Evolutionary conservation across 2,329 filamentous ascomycete species (phyloP), one percentile per base, ranked within the genome.

Genomic region (Cercospora canescens): DNA sequence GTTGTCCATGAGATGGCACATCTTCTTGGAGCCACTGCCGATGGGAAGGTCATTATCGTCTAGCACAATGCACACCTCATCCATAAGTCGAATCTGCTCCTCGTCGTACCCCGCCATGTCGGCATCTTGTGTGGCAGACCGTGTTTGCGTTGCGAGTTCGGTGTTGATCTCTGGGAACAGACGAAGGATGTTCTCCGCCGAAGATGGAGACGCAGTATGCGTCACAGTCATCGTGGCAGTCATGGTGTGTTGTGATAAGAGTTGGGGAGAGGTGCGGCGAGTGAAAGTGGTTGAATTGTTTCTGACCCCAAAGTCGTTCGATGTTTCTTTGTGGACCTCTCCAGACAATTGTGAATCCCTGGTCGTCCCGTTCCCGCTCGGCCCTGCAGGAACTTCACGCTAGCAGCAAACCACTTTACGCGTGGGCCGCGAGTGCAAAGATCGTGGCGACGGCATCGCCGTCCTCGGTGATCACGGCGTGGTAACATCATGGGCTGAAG

Each of bases 1-100:
- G 83, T 99, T 99, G 81, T 92, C 92, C 95, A 99, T 99, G 72
- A 99, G 85, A 80, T 99, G 95, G 86, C 95, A 99, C 63, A 93
- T 88, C 84, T 99, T 99, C 87, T 99, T 98, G 88, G 92, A 97
- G 60, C 93, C 94, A 72, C 93, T 97, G 69, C 95, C 95, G 79
- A 99, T 97, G 32, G 94, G 94, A 74, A 88, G 84, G 79, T 98
- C 95, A 75, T 98, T 87, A 75, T 96, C 89, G 80, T 98, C 94
- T 55, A 96, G 84, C 18, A 99, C 95, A 78, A 99, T 98, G 86
- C 95, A 99, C 58, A 97, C 91, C 83, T 98, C 95, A 76, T 99
- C 94, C 95, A 99, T 99, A 75, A 99, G 83, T 59, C 94, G 90
- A 75, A 97, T 97, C 83, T 99, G 95, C 84, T 98, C 94, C 79